Conservation (phyloP, 2,329 filamentous ascomycete species). For the Hypocrella siamensis region DNA sequence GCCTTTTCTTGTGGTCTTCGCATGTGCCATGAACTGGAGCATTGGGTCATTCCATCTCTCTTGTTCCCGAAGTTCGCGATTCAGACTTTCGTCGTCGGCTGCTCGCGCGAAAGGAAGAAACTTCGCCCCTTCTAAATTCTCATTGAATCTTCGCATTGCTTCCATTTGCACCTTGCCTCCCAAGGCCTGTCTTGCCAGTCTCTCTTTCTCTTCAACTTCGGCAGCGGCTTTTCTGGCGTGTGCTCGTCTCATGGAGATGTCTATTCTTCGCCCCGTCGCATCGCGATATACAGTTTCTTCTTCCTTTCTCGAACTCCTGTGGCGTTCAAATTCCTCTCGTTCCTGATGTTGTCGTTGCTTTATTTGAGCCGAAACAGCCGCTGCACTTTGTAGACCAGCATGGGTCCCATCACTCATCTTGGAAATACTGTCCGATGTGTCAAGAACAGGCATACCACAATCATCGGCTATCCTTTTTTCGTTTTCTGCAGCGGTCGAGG, state of each 20-base stretch:
- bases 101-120: constrained; percentile 65
- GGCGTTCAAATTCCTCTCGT: constrained; percentile 29
- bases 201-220: constrained; percentile 59
- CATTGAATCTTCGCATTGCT: constrained; percentile 46
- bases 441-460: constrained; percentile 33
- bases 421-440: constrained; percentile 29
- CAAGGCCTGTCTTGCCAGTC: constrained; percentile 50
- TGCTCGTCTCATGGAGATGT: constrained; percentile 78
- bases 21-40: constrained; percentile 53
- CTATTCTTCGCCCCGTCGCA: constrained; percentile 85
- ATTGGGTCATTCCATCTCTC: constrained; percentile 92
- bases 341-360: constrained; percentile 52
- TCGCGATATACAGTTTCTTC: constrained; percentile 90
- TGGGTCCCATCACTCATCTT: constrained; percentile 79
- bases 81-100: constrained; percentile 77
- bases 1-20: constrained; percentile 18
- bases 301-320: constrained; percentile 28
- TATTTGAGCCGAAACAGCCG: constrained; percentile 56
- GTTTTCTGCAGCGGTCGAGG: constrained; percentile 53
- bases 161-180: constrained; percentile 75
- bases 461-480: constrained; percentile 31
- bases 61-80: constrained; percentile 60
- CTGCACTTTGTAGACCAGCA: constrained; percentile 75
- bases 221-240: constrained; percentile 53
- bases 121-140: constrained; percentile 64